Percentiles rank a stretch among this genome's conserved stretches.
Evolutionary conservation across 2,329 filamentous ascomycete species (phyloP).

Genomic region (Diaporthe sp.): DNA sequence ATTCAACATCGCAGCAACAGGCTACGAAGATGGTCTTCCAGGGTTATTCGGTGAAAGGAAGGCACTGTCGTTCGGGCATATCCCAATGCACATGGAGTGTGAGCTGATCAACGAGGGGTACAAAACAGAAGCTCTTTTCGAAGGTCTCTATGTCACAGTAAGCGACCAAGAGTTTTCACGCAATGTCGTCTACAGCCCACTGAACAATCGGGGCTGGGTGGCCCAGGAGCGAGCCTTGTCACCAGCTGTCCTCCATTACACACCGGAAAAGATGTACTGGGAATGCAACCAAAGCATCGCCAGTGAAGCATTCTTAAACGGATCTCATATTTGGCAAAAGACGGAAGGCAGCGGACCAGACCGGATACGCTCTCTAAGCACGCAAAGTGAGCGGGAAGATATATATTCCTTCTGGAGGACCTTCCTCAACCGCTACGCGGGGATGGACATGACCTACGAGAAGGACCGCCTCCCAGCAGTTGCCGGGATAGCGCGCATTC

Average conservation of each 20-base stretch:
- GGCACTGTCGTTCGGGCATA: background rate
- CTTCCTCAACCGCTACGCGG: background rate
- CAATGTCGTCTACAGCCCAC: background rate
- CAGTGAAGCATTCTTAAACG: background rate
- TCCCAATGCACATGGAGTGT: background rate
- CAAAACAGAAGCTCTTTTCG: background rate
- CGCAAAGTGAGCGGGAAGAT: background rate
- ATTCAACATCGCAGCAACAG: slow-evolving; percentile 11
- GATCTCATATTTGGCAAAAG: background rate
- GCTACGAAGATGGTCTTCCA: background rate
- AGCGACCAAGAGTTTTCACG: background rate
- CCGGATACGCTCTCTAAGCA: background rate
- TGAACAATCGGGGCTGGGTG: background rate
- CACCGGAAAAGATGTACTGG: background rate
- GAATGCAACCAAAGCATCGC: background rate
- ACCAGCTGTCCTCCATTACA: background rate
- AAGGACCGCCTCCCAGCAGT: background rate
- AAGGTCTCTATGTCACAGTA: background rate
- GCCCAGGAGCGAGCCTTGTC: slow-evolving; percentile 13
- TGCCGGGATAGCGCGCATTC: background rate
- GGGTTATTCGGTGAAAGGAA: background rate
- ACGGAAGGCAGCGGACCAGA: background rate
- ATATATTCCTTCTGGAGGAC: background rate
- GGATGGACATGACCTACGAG: background rate
- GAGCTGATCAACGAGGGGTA: background rate